Evolutionary conservation across 306 rosid species (phyloP).

Genomic region (Comarum palustre): DNA sequence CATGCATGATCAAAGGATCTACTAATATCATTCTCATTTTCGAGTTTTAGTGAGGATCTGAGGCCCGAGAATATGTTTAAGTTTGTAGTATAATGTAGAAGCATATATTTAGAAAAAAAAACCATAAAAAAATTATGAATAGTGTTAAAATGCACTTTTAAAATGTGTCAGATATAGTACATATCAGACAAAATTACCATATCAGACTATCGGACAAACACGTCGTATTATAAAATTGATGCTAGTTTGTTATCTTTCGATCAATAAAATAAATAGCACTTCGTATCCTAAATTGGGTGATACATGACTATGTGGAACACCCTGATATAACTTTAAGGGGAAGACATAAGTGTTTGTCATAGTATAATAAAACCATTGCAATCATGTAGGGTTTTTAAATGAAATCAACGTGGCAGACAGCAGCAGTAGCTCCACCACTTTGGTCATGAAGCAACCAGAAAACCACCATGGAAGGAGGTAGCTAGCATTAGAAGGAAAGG

Average conservation of each 20-base stretch:
- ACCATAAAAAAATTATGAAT: background rate
- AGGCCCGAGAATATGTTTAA: background rate
- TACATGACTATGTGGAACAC: background rate
- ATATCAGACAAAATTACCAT: too few species aligned
- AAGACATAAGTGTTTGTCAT: background rate
- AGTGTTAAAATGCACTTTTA: background rate
- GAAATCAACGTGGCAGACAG: constrained; percentile 5
- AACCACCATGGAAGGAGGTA: background rate
- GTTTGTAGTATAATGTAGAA: background rate
- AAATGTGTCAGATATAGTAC: background rate
- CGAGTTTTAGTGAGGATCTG: background rate
- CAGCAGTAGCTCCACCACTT: background rate
- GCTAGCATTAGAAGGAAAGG: background rate
- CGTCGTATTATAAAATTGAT: too few species aligned
- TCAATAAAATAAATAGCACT: background rate
- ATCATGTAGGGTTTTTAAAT: background rate
- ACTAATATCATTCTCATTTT: background rate
- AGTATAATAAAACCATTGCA: background rate
- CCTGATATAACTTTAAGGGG: background rate
- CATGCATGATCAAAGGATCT: background rate
- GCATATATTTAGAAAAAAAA: background rate
- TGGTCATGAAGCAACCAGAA: background rate
- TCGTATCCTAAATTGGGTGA: too few species aligned
- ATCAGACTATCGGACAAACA: background rate
- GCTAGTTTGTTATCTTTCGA: too few species aligned